Percentiles rank a stretch among this genome's conserved stretches.
Evolutionary conservation across 345 rosid genomes (phyloP).

Genomic region (Boechera stricta): DNA sequence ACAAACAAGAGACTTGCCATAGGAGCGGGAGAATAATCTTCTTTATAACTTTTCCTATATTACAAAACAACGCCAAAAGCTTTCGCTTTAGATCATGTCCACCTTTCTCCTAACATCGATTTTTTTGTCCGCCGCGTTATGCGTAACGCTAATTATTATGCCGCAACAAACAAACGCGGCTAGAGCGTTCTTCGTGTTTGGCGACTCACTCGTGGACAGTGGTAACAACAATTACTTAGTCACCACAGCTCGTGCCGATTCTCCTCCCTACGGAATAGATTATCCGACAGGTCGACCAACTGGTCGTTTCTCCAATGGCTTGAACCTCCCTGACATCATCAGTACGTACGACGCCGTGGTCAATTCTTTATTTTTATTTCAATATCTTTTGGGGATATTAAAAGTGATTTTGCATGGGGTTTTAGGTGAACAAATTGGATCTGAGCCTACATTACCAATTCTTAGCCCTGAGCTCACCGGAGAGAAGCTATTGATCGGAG

Average conservation of each 20-base stretch:
- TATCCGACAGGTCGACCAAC: constrained; percentile 67
- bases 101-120: neutral
- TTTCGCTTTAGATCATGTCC: constrained; percentile 25
- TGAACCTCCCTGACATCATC: constrained; percentile 75
- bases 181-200: constrained; percentile 75
- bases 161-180: constrained; percentile 47
- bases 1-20: neutral
- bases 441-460: constrained; percentile 67
- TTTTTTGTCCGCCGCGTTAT: constrained; percentile 5
- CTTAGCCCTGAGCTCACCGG: constrained; percentile 72
- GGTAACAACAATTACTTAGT: constrained; percentile 77
- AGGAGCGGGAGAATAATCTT: neutral
- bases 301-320: constrained; percentile 79
- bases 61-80: constrained; percentile 16
- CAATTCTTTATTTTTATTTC: neutral
- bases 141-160: constrained; percentile 15
- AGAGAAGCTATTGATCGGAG: constrained; percentile 64
- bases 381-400: neutral
- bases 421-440: constrained; percentile 64
- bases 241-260: constrained; percentile 77
- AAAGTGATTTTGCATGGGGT: constrained; percentile 6
- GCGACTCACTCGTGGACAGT: constrained; percentile 79
- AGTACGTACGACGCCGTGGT: constrained; percentile 47
- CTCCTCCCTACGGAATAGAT: constrained; percentile 79
- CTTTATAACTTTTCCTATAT: neutral